phyloP scores from a whole-genome alignment of 352 stramenopile species.

The Phytophthora citricola region DNA sequence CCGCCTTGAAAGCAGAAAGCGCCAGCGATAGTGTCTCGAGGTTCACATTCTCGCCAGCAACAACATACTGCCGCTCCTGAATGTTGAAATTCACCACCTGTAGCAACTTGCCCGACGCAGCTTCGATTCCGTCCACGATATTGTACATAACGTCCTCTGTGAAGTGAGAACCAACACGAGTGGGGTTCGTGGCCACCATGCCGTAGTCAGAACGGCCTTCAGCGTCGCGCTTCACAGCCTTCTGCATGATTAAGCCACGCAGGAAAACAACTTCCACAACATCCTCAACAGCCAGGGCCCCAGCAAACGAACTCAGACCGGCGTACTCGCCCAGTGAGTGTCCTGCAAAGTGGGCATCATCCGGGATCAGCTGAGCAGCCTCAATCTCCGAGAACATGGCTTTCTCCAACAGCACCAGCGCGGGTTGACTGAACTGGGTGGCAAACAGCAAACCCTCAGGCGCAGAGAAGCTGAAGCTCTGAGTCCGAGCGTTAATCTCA shows the following conservation, averaged over 20 bases:
- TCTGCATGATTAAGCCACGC: constrained; percentile 74
- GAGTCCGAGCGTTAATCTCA: constrained; percentile 81
- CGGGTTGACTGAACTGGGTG: constrained; percentile 88
- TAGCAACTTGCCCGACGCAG: constrained; percentile 69
- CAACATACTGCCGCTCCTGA: constrained; percentile 83
- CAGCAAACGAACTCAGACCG: constrained; percentile 80
- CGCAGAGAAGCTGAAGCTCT: constrained; percentile 84
- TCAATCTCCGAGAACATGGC: constrained; percentile 87
- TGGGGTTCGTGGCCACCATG: constrained; percentile 89
- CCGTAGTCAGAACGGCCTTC: constrained; percentile 83
- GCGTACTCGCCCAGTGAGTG: constrained; percentile 91
- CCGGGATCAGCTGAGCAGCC: constrained; percentile 69
- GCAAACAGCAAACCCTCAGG: constrained; percentile 82
- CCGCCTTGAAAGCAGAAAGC: constrained; percentile 56
- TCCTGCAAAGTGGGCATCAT: constrained; percentile 80
- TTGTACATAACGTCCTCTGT: constrained; percentile 71
- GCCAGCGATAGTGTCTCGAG: constrained; percentile 79
- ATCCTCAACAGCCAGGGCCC: constrained; percentile 68
- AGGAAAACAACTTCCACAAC: constrained; percentile 84
- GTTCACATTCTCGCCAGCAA: constrained; percentile 84
- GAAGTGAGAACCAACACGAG: constrained; percentile 73
- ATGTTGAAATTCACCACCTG: constrained; percentile 93
- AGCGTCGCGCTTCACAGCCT: constrained; percentile 63
- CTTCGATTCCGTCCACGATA: constrained; percentile 73
- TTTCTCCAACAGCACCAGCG: constrained; percentile 86